phyloP scores from a whole-genome alignment of 768 basidiomycete species.

The Leccinum longicurvipes region DNA sequence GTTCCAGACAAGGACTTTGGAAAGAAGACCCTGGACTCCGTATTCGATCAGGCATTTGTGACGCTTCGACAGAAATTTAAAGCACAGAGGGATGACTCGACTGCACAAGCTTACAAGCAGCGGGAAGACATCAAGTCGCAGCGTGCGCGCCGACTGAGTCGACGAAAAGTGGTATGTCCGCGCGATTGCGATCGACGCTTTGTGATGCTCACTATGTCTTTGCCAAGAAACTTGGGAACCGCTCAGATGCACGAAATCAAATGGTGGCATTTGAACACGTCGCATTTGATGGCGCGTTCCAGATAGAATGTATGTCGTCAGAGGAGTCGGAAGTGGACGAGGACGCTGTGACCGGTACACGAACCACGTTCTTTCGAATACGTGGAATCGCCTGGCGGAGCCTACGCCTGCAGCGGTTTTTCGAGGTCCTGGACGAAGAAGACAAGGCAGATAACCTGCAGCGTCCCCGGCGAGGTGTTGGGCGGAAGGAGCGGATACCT shows the following conservation, averaged over 20 bases:
- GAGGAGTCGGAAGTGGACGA: constrained; percentile 68
- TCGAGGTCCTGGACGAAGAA: constrained; percentile 56
- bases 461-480: constrained; percentile 56
- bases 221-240: constrained; percentile 63
- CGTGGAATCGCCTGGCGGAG: constrained; percentile 71
- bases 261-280: constrained; percentile 54
- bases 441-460: constrained; percentile 42
- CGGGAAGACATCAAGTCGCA: constrained; percentile 62
- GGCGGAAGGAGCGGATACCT: constrained; percentile 49
- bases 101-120: constrained; percentile 43
- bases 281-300: constrained; percentile 67
- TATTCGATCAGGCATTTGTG: constrained; percentile 69
- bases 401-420: constrained; percentile 57
- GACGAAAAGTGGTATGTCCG: constrained; percentile 59
- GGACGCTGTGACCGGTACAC: constrained; percentile 24
- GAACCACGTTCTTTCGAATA: constrained; percentile 43
- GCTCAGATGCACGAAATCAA: constrained; percentile 56
- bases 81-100: constrained; percentile 49
- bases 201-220: background rate
- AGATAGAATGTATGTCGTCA: constrained; percentile 76
- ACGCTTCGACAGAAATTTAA: constrained; percentile 68
- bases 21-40: constrained; percentile 55
- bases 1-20: constrained; percentile 65
- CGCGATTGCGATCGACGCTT: too few species aligned
- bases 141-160: constrained; percentile 54